Evolutionary conservation across 2,329 filamentous ascomycete species (phyloP), one percentile per base, ranked within the genome.

Genomic region (Ophiostoma ulmi): DNA sequence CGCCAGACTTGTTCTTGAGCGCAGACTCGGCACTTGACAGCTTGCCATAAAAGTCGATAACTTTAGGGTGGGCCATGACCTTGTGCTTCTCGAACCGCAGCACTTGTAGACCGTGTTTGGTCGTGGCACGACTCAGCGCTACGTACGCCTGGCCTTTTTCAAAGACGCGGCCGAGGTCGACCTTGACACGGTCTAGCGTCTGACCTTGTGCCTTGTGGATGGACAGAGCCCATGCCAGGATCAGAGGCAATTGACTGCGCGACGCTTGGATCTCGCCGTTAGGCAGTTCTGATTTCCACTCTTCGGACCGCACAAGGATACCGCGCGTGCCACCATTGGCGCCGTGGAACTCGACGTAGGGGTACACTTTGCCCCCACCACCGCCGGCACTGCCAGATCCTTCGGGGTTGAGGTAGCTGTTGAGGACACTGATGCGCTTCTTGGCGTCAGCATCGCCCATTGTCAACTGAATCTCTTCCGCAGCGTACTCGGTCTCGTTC

Each of bases 171-270:
- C 93, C 91, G 0, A 99, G 84, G 78, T 99, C 93, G 36, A 99
- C 95, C 77, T 97, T 97, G 72, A 99, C 95, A 68, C 94, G 86
- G 77, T 97, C 93, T 36, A 97, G 82, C 0, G 94, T 98, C 79
- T 98, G 94, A 1, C 94, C 94, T 78, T 98, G 94, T 0, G 95
- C 95, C 80, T 99, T 99, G 83, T 99, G 95, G 72, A 99, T 99
- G 0, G 93, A 97, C 26, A 99, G 82, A 1, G 95, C 95, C 95
- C 95, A 99, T 0, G 95, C 95, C 39, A 99, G 84, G 73, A 99
- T 98, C 68, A 99, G 84, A 0, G 95, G 95, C 1, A 94, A 80
- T 76, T 94, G 92, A 65, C 86, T 86, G 55, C 95, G 91, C 72
- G 92, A 92, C 1, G 95, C 95, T 79, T 97, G 93, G 0, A 98